Percentiles rank a stretch among this genome's conserved stretches.
These are phyloP conservation scores for Polytolypa hystricis DNA, from an alignment of 2,329 filamentous ascomycete genomes.

Conservation along the genomic window DNA sequence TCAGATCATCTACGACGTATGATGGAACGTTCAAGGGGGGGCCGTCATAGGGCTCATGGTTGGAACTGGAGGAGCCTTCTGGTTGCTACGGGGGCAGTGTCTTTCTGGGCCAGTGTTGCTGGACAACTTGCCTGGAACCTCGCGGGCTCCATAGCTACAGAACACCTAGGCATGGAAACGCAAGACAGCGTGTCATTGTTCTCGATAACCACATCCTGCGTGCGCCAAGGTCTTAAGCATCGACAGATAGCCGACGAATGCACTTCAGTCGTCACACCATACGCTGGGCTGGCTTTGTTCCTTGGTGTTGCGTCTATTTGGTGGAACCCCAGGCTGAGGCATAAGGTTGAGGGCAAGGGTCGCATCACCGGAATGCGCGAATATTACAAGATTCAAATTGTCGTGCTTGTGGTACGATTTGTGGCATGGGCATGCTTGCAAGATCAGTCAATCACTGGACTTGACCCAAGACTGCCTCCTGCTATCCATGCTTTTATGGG, in stretches of 20 bases:
- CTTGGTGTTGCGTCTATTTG: slow-evolving; percentile 34
- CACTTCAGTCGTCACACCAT: slow-evolving; percentile 21
- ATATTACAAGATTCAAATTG: slow-evolving; percentile 38
- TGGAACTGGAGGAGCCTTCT: slow-evolving; percentile 35
- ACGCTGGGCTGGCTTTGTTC: slow-evolving; percentile 30
- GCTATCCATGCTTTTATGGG: slow-evolving; percentile 31
- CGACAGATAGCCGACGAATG: slow-evolving; percentile 19
- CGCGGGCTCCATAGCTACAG: slow-evolving; percentile 21
- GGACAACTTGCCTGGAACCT: slow-evolving; percentile 34
- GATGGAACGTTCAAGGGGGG: slow-evolving; percentile 51
- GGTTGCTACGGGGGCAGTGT: slow-evolving; percentile 31
- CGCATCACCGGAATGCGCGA: slow-evolving; percentile 32
- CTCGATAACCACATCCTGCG: slow-evolving; percentile 16
- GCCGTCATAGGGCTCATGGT: slow-evolving; percentile 23
- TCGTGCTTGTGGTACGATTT: slow-evolving; percentile 34
- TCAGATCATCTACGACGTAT: slow-evolving; percentile 68
- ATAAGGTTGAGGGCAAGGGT: slow-evolving; percentile 32
- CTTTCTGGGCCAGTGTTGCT: slow-evolving; percentile 32
- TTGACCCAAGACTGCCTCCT: slow-evolving; percentile 21
- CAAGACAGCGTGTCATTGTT: slow-evolving; percentile 7
- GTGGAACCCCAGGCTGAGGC: slow-evolving; percentile 39
- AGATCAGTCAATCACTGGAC: slow-evolving; percentile 24
- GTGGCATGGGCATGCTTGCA: slow-evolving; percentile 34
- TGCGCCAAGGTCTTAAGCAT: slow-evolving; percentile 12
- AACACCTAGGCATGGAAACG: slow-evolving; percentile 9